Base-by-base conservation (phyloP, 2,329 filamentous ascomycete genomes). In the Fusarium palustre region DNA sequence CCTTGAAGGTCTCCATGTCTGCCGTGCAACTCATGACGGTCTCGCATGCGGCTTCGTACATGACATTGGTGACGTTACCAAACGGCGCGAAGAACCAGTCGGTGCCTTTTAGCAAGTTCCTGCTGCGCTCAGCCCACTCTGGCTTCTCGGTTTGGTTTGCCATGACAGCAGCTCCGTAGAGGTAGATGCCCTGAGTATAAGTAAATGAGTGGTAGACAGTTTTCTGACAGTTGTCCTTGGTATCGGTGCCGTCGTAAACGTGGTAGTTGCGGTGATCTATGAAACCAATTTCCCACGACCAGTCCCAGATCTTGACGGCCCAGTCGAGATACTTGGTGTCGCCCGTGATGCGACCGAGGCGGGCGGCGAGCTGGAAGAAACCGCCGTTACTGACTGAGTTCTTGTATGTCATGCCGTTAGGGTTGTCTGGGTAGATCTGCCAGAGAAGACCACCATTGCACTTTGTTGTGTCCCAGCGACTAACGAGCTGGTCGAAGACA, bases 301-400 rank as follows among this genome's bases (percentile, higher is more conserved):
- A 93, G 71, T 92, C 86, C 80, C 85, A 92, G n/a, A 88, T 81
- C 74, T 87, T 88, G 46, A 83, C 78, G 2, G 91, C 90, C 91
- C 90, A 93, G 20, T 91, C 85, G 16, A 81, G 66, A 72, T 92
- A 92, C 0, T 87, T 90, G 50, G 85, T 77, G 73, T 92, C 90
- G 18, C 88, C 88, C 0, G 90, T 92, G 63, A 88, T 89, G 47
- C 90, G 87, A 28, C 90, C 91, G 16, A 95, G 84, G 20, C 92
- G 90, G 1, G 93, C 92, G 6, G 91, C 90, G 15, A 97, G 84
- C 74, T 94, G 91, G 79, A 97, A 94, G 76, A 96, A 88, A n/a
- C 89, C 90, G 42, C 92, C 92, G 77, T 96, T 96, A 65, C 90
- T 90, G 71, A 94, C 88, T 8, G 89, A 86, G 81, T 95, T 95